A percentile compares a stretch with the other conserved stretches of the same genome.
Evolutionary conservation across 2,329 filamentous ascomycete genomes (phyloP).

Genomic region (Aschersonia sp.): DNA sequence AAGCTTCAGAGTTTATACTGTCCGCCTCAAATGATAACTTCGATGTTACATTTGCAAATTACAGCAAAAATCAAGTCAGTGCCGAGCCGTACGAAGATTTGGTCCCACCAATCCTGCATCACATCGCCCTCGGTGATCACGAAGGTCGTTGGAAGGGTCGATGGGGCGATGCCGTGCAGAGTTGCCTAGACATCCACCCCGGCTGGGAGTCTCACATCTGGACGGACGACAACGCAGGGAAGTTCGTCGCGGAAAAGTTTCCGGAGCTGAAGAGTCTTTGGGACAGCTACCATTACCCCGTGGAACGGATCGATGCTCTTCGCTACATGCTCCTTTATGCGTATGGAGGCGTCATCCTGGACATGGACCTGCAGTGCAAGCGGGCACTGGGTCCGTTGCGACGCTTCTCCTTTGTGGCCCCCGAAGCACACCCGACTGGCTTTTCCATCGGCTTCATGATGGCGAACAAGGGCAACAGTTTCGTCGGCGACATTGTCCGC

Average conservation of each 20-base stretch:
- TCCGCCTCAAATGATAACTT: constrained; percentile 13
- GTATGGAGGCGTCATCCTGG: constrained; percentile 16
- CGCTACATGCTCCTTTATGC: constrained; percentile 34
- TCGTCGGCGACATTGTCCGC: constrained; percentile 17
- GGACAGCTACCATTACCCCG: constrained; percentile 46
- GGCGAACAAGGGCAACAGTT: constrained; percentile 17
- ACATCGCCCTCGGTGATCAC: constrained; percentile 16
- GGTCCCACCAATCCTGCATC: constrained; percentile 19
- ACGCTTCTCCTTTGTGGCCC: constrained; percentile 24
- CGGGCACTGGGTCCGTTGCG: constrained; percentile 22
- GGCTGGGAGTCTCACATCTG: constrained; percentile 15
- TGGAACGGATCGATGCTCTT: constrained; percentile 56
- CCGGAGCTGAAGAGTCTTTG: constrained; percentile 20
- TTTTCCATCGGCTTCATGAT: constrained; percentile 28
- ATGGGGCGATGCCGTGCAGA: constrained; percentile 16
- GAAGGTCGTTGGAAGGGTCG: constrained; percentile 6
- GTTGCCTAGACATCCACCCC: constrained; percentile 17
- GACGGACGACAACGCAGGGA: constrained; percentile 8
- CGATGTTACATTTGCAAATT: constrained; percentile 18
- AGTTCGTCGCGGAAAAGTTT: constrained; percentile 8
- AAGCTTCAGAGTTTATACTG: constrained; percentile 13
- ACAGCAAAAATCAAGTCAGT: constrained; percentile 13
- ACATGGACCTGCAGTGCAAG: constrained; percentile 19
- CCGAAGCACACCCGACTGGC: constrained; percentile 22
- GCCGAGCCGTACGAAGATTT: constrained; percentile 14